Base-by-base conservation (phyloP, 2,329 filamentous ascomycete species). In the Coniochaeta hoffmannii region DNA sequence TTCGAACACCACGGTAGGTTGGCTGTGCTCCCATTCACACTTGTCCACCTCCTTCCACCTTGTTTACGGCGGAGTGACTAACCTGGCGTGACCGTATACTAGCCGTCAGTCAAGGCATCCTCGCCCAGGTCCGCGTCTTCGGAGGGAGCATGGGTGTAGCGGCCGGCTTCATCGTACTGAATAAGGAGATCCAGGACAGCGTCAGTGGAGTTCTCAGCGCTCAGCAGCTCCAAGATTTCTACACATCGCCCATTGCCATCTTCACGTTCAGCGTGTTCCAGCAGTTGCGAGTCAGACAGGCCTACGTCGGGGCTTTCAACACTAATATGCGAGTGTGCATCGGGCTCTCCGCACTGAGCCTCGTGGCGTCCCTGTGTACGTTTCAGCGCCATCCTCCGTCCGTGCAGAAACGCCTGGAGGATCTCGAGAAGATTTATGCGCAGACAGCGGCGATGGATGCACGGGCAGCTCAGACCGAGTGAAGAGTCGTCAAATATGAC, bases 61-160 rank as follows among this genome's bases (percentile, higher is more conserved):
- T 46, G 24, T 1, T 46, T n/a, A 24, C n/a, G 41, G 19, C n/a
- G n/a, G n/a, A n/a, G n/a, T 15, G 22, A 9, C 41, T 46, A 12
- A 46, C 41, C 9, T 51, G n/a, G n/a, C n/a, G n/a, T n/a, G n/a
- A 12, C n/a, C 24, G 19, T 22, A 17, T 24, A 4, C 14, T 31
- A 61, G 58, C 61, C 50, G 57, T 62, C 26, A 54, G 57, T 1
- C 61, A 62, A 53, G 61, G 61, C 38, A 57, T 63, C 26, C 49
- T 61, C 15, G 60, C 61, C 15, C 61, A 63, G 52, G 55, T 65
- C 41, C 62, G 63, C 22, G 59, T 63, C 11, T 62, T 66, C 51
- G 64, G 64, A 55, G 63, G 64, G 35, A 64, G 61, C 49, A 58
- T 66, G 36, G 64, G 64, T 35, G 60, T 66, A 4, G 63, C 64